phyloP scores from a whole-genome alignment of 2,329 filamentous ascomycete species.

The Talaromyces piceae region DNA sequence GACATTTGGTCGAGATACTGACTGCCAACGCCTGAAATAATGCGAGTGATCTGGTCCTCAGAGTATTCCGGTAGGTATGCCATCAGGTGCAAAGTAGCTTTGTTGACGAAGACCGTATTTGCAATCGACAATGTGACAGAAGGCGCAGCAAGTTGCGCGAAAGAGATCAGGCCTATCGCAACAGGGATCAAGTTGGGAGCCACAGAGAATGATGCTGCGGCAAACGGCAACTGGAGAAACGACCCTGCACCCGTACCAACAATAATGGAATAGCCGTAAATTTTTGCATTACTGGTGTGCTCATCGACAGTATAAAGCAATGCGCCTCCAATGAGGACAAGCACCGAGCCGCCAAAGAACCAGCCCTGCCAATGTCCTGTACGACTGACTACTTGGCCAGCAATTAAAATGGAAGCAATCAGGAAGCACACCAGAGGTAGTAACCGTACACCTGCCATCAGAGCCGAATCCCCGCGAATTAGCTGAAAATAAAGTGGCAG shows the following conservation, averaged over 20 bases:
- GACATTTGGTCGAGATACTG: too few species aligned
- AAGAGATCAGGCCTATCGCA: constrained; percentile 4
- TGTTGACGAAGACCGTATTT: background rate
- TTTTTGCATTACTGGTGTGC: constrained; percentile 12
- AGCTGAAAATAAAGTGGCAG: constrained; percentile 50
- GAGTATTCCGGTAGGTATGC: background rate
- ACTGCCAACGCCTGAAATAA: background rate
- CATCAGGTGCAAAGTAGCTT: background rate
- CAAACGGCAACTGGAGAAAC: constrained; percentile 16
- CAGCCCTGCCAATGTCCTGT: constrained; percentile 17
- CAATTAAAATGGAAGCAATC: constrained; percentile 14
- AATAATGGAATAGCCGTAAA: constrained; percentile 22
- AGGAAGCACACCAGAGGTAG: constrained; percentile 18
- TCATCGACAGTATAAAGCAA: constrained; percentile 15
- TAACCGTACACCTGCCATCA: constrained; percentile 21
- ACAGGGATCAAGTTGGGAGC: background rate
- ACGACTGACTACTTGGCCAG: constrained; percentile 16
- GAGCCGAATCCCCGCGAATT: constrained; percentile 31
- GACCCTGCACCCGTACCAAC: constrained; percentile 17
- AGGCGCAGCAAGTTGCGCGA: constrained; percentile 1
- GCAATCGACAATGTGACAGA: constrained; percentile 3
- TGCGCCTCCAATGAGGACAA: constrained; percentile 17
- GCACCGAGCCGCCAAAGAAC: constrained; percentile 18
- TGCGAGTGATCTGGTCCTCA: background rate
- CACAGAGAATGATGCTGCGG: constrained; percentile 15